Base-by-base conservation (phyloP, 495 filamentous ascomycete genomes). In the Annulohypoxylon maeteangense region DNA sequence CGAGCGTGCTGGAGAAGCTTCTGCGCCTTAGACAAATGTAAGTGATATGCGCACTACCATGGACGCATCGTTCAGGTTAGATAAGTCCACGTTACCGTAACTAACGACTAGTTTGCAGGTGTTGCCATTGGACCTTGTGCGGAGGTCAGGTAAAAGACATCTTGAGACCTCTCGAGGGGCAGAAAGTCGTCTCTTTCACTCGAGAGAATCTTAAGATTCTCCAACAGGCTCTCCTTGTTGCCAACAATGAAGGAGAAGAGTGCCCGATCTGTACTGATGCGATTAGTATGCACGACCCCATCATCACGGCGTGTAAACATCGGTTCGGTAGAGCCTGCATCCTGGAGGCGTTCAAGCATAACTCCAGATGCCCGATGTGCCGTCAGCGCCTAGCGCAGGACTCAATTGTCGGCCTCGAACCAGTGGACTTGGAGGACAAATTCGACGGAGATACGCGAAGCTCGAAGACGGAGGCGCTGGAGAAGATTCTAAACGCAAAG, bases 231-330 rank as follows among this genome's bases (percentile, higher is more conserved):
- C 84, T 97, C 23, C 89, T 93, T 68, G 81, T 96, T 20, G 87
- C 88, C 60, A 92, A 95, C 61, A 91, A 96, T 65, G 90, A 85
- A 67, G 91, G 91, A 63, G 94, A 98, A 66, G 89, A 93, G 42
- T 98, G 94, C 71, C 82, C 92, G 2, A 86, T 98, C 47, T 98
- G 94, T 77, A 84, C 95, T 6, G 94, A 97, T 11, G 78, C 82
- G 1, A 79, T 97, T 3, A 87, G 89, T 8, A 78, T 94, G 1
- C 88, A 89, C 10, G 82, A 87, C 22, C 94, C 94, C 0, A 87
- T 95, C 50, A 97, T 98, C 66, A 98, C 94, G 2, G 87, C 89
- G 34, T 98, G 94, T 79, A 94, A 92, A 29, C 94, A 98, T 78
- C 81, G 90, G 7, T 98, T 93, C 78, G 92, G 92, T 64, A 81